Evolutionary conservation across 192 early-diverging fungal genomes (phyloP), one percentile per base, ranked within the genome.

Genomic region (Mortierella claussenii): DNA sequence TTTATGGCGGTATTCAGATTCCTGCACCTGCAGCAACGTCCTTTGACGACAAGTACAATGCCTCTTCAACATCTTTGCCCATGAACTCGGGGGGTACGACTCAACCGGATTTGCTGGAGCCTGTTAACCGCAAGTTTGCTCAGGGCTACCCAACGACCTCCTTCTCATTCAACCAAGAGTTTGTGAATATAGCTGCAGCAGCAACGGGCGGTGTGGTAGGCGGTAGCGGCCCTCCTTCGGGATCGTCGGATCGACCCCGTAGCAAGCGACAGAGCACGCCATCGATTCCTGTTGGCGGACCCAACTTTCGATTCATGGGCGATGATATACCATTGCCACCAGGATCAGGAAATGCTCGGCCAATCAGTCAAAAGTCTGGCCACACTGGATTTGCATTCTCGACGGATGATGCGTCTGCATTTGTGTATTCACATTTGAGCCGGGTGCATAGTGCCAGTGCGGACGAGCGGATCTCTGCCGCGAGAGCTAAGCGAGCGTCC

Each of bases 121-220:
- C 55, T 7, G 1, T 46, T 17, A 27, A 48, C 1, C 60, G 57
- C 48, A 75, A 65, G 50, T 76, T 76, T 57, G 64, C 63, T n/a
- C 73, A 76, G 31, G 73, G 73, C 9, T 76, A 76, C 32, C 73
- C 73, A 24, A 76, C 73, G 1, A 76, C 65, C 0, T 76, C 73
- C 4, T 76, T 76, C n/a, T 76, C 73, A 7, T 76, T 76, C 65
- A 76, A 76, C 53, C 56, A 76, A 45, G 65, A 76, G 23, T 67
- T 67, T 28, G 27, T 56, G 15, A 27, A 30, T 62, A 42, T 49
- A 13, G 69, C 64, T 3, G 21, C 55, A 21, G 59, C 20, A 23
- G 63, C 57, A 20, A 54, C 54, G 2, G 70, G 47, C 21, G 70
- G 54, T 18, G 27, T 30, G 12, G 55, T 23, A 31, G 55, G 48